Evolutionary conservation across 495 filamentous ascomycete genomes (phyloP), one percentile per base, ranked within the genome.

Genomic region (Penicillium manginii): DNA sequence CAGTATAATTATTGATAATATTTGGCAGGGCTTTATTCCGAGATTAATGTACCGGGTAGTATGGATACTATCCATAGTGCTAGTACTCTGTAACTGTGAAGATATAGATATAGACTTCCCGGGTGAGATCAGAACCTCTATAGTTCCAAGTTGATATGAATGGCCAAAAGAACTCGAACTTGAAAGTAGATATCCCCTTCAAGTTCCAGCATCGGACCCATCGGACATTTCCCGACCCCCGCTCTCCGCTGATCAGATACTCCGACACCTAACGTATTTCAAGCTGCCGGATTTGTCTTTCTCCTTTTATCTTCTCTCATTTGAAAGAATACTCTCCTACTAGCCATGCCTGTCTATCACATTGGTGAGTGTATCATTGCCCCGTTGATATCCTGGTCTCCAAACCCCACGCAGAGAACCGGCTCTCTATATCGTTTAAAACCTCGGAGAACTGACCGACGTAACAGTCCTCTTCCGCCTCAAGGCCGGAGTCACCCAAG

Each of bases 391-490:
- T 8, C 26, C 26, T 29, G 6, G 26, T 8, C 26, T 7, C 26
- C 26, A 7, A 29, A 29, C 9, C 2, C 4, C 12, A 18, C 40
- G 40, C 40, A 9, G n/a, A 45, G n/a, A 10, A 17, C 18, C 19
- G 40, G 18, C 40, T n/a, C 19, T 45, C 40, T 21, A 17, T n/a
- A 43, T 11, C 4, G 2, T 12, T 6, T 10, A 47, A 47, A 11
- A 19, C 45, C 9, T 21, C 21, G 4, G 17, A 35, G 22, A 40
- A 46, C 58, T 64, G 59, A 70, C 47, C 11, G 56, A 54, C 14
- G 3, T 26, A 46, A 18, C 46, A 78, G 76, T 77, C 29, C 73
- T 78, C 53, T 78, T 79, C 67, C 74, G 73, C 65, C 73, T 78
- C 50, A 79, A 79, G 56, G 59, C 60, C 53, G 65, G 66, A 54